Evolutionary conservation across 352 stramenopile species (phyloP).

Genomic region (Elongisporangium prolatum): DNA sequence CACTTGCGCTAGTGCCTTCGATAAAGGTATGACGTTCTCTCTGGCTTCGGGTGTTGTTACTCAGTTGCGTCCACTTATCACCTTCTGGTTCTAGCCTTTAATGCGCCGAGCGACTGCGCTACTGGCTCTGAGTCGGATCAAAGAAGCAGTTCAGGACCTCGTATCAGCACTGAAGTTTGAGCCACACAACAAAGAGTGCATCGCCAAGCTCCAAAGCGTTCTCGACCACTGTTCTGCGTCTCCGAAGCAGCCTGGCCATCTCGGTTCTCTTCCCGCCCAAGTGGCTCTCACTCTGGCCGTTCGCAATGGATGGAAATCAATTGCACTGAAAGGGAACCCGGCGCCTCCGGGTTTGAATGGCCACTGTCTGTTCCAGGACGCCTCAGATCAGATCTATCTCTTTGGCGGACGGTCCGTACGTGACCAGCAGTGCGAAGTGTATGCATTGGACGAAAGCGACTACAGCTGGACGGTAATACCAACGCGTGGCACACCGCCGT

Average conservation of each 20-base stretch:
- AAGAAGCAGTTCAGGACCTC: constrained; percentile 37
- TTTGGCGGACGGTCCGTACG: constrained; percentile 59
- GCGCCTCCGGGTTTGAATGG: constrained; percentile 60
- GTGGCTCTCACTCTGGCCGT: constrained; percentile 28
- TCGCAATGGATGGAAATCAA: constrained; percentile 35
- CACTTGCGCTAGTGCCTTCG: constrained; percentile 32
- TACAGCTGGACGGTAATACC: constrained; percentile 43
- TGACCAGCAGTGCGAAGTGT: constrained; percentile 49
- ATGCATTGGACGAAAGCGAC: constrained; percentile 36
- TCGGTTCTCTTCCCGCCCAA: constrained; percentile 5
- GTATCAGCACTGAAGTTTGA: constrained; percentile 37
- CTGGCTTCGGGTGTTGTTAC: not conserved
- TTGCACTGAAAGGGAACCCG: constrained; percentile 55
- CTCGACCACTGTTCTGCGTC: constrained; percentile 3
- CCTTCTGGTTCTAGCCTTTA: constrained; percentile 24
- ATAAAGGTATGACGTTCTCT: constrained; percentile 46
- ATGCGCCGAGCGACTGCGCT: constrained; percentile 51
- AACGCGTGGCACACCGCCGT: constrained; percentile 19
- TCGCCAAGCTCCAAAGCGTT: constrained; percentile 29
- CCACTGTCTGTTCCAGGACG: constrained; percentile 42
- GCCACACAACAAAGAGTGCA: constrained; percentile 47
- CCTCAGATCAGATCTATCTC: constrained; percentile 22
- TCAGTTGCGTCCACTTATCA: not conserved
- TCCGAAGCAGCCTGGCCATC: not conserved
- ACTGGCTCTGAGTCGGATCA: constrained; percentile 19